Percentiles rank a stretch among this genome's conserved stretches.
Evolutionary conservation across 169 alveolate genomes (phyloP).

Genomic region (Plasmodium chabaudi): DNA sequence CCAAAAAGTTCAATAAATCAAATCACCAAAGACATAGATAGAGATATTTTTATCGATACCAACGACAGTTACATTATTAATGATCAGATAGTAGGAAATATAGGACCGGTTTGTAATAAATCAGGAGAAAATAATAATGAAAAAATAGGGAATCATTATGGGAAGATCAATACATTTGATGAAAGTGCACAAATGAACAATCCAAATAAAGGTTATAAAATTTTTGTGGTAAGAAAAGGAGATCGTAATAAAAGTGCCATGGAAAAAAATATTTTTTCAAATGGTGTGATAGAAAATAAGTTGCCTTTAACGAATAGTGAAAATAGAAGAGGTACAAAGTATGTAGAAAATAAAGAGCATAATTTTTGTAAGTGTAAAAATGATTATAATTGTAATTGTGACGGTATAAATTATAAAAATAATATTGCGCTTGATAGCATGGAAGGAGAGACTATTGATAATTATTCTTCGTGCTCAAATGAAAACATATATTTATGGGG

Average conservation of each 20-base stretch:
- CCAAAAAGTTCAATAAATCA: no score
- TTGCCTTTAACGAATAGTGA: not conserved
- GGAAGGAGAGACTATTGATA: slow-evolving; percentile 9
- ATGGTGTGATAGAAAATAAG: not conserved
- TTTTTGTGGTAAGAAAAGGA: slow-evolving; percentile 12
- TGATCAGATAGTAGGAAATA: no score
- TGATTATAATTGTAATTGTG: not conserved
- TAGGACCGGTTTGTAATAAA: no score
- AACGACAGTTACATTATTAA: no score
- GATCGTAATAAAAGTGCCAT: not conserved
- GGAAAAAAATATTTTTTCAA: not conserved
- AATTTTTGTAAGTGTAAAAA: not conserved
- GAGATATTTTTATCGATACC: no score
- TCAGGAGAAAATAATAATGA: no score
- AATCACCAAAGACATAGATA: no score
- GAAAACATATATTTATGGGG: slow-evolving; percentile 43
- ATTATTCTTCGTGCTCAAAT: slow-evolving; percentile 43
- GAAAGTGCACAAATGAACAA: not conserved
- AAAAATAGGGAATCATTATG: no score
- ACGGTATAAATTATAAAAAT: not conserved
- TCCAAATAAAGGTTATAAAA: slow-evolving; percentile 16
- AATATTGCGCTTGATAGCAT: not conserved
- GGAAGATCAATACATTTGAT: no score
- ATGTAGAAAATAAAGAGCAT: not conserved
- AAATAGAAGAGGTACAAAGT: not conserved